A percentile compares a stretch with the other conserved stretches of the same genome.
These are phyloP conservation scores for Polytrichum formosum DNA, from an alignment of 225 moss, liverwort and hornwort species.

Conservation along the genomic window DNA sequence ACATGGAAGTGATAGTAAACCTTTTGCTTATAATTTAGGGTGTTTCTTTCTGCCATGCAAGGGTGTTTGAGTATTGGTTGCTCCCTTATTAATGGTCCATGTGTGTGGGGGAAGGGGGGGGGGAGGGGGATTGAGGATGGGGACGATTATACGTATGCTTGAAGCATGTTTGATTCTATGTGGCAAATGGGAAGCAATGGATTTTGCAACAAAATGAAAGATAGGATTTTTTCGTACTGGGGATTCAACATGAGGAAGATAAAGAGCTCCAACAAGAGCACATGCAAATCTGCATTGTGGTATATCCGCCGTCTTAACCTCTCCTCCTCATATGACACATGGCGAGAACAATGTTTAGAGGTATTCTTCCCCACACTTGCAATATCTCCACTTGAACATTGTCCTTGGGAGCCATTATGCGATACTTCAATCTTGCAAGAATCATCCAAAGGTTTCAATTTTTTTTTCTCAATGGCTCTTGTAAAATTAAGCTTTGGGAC, in stretches of 20 bases:
- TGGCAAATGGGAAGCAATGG: no score
- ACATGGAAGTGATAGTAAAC: no score
- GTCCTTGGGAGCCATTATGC: background rate
- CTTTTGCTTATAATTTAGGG: no score
- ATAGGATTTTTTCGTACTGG: constrained; percentile 24
- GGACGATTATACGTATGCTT: no score
- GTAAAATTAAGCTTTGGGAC: constrained; percentile 76
- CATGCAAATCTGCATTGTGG: constrained; percentile 50
- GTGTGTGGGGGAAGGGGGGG: no score
- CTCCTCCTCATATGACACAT: constrained; percentile 36
- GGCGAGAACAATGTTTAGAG: background rate
- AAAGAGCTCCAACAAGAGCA: constrained; percentile 71
- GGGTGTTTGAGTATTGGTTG: no score
- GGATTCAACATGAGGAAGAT: constrained; percentile 79
- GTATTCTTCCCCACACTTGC: background rate
- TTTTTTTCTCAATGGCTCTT: constrained; percentile 36
- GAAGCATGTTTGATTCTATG: no score
- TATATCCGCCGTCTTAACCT: constrained; percentile 54
- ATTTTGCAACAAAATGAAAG: no score
- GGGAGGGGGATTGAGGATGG: no score
- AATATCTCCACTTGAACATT: background rate
- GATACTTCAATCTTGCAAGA: background rate
- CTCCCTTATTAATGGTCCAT: no score
- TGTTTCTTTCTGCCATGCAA: no score
- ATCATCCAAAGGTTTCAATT: background rate